These are phyloP conservation scores for Lophiotrema nucula DNA, from an alignment of 495 filamentous ascomycete genomes.

Conservation along the genomic window DNA sequence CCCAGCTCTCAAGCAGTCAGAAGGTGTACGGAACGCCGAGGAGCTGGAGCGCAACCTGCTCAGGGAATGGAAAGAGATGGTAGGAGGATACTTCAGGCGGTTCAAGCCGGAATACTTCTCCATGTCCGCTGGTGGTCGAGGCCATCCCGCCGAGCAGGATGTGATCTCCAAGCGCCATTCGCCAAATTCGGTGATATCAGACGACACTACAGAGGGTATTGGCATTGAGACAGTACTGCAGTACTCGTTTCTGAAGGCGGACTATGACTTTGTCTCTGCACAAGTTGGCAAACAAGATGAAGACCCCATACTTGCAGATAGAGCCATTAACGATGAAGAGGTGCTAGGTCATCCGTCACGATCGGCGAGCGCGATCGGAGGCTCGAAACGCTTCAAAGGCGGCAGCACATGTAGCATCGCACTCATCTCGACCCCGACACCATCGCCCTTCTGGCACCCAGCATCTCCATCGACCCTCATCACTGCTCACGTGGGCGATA, in stretches of 20 bases:
- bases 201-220: conserved; percentile 36
- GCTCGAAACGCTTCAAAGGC: conserved; percentile 76
- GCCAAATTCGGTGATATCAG: conserved; percentile 29
- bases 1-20: conserved; percentile 33
- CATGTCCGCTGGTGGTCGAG: conserved; percentile 35
- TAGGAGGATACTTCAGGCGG: conserved; percentile 90
- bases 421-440: conserved; percentile 85
- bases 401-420: conserved; percentile 88
- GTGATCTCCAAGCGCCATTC: conserved; percentile 20
- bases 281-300: conserved; percentile 74
- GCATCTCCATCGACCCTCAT: conserved; percentile 75
- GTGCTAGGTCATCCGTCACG: conserved; percentile 63
- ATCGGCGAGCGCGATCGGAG: conserved; percentile 53
- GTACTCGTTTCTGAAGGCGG: conserved; percentile 88
- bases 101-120: conserved; percentile 74
- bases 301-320: conserved; percentile 65
- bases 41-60: conserved; percentile 68
- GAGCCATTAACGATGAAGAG: conserved; percentile 76
- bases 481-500: conserved; percentile 92
- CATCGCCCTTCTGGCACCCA: conserved; percentile 93
- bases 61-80: conserved; percentile 72
- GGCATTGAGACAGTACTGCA: conserved; percentile 66
- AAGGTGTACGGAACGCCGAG: conserved; percentile 48
- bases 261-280: conserved; percentile 87
- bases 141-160: conserved; percentile 33